phyloP scores from a whole-genome alignment of 495 filamentous ascomycete genomes.

The Gamarada debralockiae region DNA sequence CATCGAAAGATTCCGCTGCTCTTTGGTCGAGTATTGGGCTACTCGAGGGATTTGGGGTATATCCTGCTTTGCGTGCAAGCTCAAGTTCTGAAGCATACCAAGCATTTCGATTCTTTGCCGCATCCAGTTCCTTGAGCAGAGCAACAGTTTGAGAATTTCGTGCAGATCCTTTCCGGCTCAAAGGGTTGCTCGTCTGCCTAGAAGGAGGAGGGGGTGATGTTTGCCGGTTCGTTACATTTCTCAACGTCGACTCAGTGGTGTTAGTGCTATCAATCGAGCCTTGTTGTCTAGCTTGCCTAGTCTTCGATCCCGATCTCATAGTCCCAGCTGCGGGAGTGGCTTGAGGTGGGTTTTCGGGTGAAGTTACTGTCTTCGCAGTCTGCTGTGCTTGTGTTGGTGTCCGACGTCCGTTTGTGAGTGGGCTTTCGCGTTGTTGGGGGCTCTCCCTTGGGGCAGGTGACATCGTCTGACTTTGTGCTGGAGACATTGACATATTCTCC shows the following conservation, averaged over 20 bases:
- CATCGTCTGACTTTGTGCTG: constrained; percentile 10
- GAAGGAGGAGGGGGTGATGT: constrained; percentile 48
- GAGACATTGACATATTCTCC: constrained; percentile 15
- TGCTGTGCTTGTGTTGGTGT: constrained; percentile 48
- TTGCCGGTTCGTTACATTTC: constrained; percentile 37
- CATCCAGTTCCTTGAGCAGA: constrained; percentile 78
- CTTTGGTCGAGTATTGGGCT: constrained; percentile 74
- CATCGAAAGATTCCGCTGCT: constrained; percentile 70
- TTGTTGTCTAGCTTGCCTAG: constrained; percentile 36
- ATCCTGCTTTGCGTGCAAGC: constrained; percentile 82
- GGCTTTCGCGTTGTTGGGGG: constrained; percentile 23
- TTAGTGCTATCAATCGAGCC: constrained; percentile 45
- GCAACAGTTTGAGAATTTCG: constrained; percentile 57
- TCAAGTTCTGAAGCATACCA: constrained; percentile 97
- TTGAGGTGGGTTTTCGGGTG: constrained; percentile 29
- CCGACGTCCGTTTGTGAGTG: constrained; percentile 52
- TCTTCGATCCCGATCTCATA: constrained; percentile 19
- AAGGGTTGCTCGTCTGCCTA: constrained; percentile 45
- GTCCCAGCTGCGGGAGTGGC: constrained; percentile 8
- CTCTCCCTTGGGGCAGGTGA: constrained; percentile 18
- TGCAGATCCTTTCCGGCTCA: constrained; percentile 43
- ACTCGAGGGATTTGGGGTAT: constrained; percentile 66
- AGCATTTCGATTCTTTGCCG: constrained; percentile 77
- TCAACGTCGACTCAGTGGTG: constrained; percentile 37
- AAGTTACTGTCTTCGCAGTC: constrained; percentile 17